These are phyloP conservation scores for Tolypocladium endophyticum DNA, from an alignment of 2,329 filamentous ascomycete species.

Conservation along the genomic window DNA sequence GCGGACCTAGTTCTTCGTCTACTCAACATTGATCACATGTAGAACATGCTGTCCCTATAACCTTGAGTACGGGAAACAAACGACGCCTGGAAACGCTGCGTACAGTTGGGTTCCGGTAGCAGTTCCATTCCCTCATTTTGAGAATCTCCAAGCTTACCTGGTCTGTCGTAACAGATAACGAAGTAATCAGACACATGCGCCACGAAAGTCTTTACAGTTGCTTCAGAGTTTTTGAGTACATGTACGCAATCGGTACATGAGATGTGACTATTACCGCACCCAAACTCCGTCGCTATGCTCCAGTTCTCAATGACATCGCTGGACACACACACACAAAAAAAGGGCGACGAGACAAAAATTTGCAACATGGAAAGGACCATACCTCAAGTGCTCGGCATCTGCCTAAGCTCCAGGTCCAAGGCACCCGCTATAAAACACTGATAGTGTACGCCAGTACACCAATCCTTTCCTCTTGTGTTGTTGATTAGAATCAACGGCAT, in stretches of 20 bases:
- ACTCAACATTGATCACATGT: no score
- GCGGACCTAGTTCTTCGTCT: no score
- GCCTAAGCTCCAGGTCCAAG: neutral
- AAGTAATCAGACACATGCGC: neutral
- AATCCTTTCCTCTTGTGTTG: neutral
- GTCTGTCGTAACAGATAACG: neutral
- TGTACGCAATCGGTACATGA: neutral
- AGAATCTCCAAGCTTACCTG: neutral
- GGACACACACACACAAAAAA: neutral
- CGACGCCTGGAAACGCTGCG: no score
- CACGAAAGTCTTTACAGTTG: neutral
- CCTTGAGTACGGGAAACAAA: no score
- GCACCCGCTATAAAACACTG: neutral
- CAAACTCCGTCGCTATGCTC: slow-evolving; percentile 1
- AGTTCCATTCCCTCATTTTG: neutral
- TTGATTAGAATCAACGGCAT: neutral
- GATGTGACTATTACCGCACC: neutral
- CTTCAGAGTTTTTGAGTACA: neutral
- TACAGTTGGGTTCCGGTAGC: no score
- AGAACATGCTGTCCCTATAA: no score
- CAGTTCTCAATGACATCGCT: neutral
- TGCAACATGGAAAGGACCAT: neutral
- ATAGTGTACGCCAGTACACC: neutral
- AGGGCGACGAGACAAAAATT: no score
- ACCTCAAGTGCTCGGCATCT: neutral